These are phyloP conservation scores for Talaromyces funiculosus DNA, from an alignment of 2,329 filamentous ascomycete species.

Conservation along the genomic window DNA sequence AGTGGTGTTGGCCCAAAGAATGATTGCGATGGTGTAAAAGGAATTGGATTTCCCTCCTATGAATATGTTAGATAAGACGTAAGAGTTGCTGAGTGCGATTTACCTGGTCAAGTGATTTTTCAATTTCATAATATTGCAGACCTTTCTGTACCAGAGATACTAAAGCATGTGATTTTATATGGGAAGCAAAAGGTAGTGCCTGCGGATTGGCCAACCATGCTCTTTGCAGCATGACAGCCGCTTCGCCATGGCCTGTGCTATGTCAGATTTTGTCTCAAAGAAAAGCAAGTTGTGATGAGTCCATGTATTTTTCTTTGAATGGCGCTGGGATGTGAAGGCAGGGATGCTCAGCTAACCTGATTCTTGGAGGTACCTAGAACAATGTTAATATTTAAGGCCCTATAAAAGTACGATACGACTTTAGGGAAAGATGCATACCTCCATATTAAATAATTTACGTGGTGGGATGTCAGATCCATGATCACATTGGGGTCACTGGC, in stretches of 20 bases:
- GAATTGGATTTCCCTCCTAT: conserved; percentile 35
- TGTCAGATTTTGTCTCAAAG: conserved; percentile 14
- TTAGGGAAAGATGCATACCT: conserved; percentile 44
- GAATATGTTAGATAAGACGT: conserved; percentile 19
- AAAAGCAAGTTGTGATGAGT: background rate
- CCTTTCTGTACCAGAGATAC: conserved; percentile 60
- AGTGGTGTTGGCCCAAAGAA: conserved; percentile 44
- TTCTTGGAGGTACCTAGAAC: conserved; percentile 50
- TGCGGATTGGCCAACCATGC: conserved; percentile 60
- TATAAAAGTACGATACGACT: no score
- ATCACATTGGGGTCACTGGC: conserved; percentile 32
- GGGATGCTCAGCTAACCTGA: conserved; percentile 40
- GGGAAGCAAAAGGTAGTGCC: conserved; percentile 54
- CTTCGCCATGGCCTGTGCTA: conserved; percentile 50
- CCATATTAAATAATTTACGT: conserved; percentile 66
- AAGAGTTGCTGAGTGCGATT: conserved; percentile 16
- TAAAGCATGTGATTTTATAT: conserved; percentile 55
- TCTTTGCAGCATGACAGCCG: conserved; percentile 55
- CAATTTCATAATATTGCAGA: conserved; percentile 49
- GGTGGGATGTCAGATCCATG: conserved; percentile 48
- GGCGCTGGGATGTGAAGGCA: background rate
- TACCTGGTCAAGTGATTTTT: conserved; percentile 46
- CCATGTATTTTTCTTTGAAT: background rate
- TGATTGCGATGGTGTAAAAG: conserved; percentile 34
- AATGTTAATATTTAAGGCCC: background rate